A percentile compares a stretch with the other conserved stretches of the same genome.
Conservation (phyloP, 768 basidiomycete genomes). For the Rhizopogon vulgaris region DNA sequence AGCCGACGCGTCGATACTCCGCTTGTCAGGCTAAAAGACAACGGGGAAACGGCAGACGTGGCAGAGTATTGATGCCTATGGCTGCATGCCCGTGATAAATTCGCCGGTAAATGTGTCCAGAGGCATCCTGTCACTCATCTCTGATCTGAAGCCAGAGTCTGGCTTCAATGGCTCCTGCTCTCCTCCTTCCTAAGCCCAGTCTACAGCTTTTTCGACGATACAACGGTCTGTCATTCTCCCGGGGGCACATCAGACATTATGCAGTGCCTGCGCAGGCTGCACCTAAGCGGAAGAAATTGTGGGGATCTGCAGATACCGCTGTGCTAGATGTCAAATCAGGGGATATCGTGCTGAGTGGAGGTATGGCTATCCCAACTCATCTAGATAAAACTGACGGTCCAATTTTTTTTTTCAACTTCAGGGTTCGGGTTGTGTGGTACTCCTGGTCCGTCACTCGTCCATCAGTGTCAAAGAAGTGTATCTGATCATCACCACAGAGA, state of each 20-base stretch:
- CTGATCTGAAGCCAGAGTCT: background rate
- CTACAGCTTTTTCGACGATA: constrained; percentile 4
- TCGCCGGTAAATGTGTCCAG: background rate
- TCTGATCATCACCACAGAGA: constrained; percentile 39
- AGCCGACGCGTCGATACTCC: too few relatives aligned
- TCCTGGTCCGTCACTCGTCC: constrained; percentile 43
- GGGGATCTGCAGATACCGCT: constrained; percentile 68
- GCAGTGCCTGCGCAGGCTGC: constrained; percentile 10
- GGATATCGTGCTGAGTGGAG: constrained; percentile 66
- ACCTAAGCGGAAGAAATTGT: constrained; percentile 49
- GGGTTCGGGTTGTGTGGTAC: constrained; percentile 84
- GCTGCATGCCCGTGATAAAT: background rate
- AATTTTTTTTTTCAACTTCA: constrained; percentile 17
- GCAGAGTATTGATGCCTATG: background rate
- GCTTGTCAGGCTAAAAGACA: too few relatives aligned
- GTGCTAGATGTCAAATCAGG: constrained; percentile 75
- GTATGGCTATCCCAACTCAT: constrained; percentile 30
- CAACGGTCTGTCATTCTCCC: background rate
- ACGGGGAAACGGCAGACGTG: background rate
- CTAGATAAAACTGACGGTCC: background rate
- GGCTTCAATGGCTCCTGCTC: constrained; percentile 1
- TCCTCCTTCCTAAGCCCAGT: constrained; percentile 5
- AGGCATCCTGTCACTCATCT: background rate
- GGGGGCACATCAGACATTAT: constrained; percentile 3
- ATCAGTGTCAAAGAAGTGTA: background rate